Base-by-base conservation (phyloP, 129 eudicot genomes). In the Ambrosia trifida region DNA sequence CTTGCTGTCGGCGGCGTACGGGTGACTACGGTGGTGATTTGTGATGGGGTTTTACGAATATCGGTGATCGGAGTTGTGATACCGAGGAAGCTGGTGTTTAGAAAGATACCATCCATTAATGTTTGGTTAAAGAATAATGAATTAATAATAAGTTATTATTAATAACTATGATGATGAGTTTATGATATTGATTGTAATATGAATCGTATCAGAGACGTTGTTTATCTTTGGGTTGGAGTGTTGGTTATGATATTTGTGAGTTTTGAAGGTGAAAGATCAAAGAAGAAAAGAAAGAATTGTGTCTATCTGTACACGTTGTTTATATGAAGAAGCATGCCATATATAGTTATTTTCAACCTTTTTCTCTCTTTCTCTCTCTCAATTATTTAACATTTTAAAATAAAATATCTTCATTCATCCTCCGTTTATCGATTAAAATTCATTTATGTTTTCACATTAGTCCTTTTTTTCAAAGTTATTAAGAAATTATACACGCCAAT, bases 71-170 rank as follows among this genome's bases (percentile, higher is more conserved):
- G 78, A 31, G 88, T 70, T 36, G 87, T 67, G 72, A 93, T 78
- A 47, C 83, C 73, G 50, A 59, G 5, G 7, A 89, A 67, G 66
- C 88, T 92, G 11, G 88, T 40, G 24, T 84, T 89, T 14, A 89
- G 44, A 69, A 66, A 89, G 31, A 89, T 46, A 38, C 83, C 77
- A 73, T 93, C 98, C 98, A 93, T 93, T 32, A 56, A 68, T 61
- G 41, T 58, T 56, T 58, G 56, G 43, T 36, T 41, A 24, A 24
- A 24, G 28, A 24, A 24, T 24, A 24, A 24, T 24, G 28, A 24
- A 24, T 24, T 24, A 24, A 24, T n/a, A n/a, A n/a, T n/a, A n/a
- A n/a, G n/a, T n/a, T n/a, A n/a, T n/a, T n/a, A n/a, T 24, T 24
- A 24, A 24, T 24, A 24, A 1, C 3, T 57, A n/a, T 50, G 60